Evolutionary conservation across 495 filamentous ascomycete species (phyloP).

Genomic region (Aspergillus biplanus): DNA sequence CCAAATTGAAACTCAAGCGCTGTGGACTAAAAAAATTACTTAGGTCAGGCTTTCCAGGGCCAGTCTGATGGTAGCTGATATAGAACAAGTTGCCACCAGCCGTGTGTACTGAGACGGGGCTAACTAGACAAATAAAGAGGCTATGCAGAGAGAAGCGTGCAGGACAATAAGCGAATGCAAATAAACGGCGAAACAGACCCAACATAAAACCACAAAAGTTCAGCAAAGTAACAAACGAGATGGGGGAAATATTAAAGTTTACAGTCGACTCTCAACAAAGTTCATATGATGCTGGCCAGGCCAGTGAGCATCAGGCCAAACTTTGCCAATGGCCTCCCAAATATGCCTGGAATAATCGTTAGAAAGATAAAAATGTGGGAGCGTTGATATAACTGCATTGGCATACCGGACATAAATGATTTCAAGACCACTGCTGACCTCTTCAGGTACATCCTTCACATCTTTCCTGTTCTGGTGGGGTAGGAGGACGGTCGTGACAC

Average conservation of each 20-base stretch:
- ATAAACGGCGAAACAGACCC: background rate
- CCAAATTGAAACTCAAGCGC: too few species aligned
- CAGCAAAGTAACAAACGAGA: background rate
- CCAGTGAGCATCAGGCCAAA: slow-evolving; percentile 87
- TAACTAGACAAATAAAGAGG: slow-evolving; percentile 15
- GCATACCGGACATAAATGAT: slow-evolving; percentile 87
- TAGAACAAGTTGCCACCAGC: background rate
- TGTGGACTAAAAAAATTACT: background rate
- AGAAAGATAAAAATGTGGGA: slow-evolving; percentile 11
- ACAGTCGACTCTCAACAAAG: slow-evolving; percentile 66
- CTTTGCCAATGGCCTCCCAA: slow-evolving; percentile 80
- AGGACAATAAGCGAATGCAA: slow-evolving; percentile 1
- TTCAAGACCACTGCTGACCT: slow-evolving; percentile 84
- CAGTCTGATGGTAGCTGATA: background rate
- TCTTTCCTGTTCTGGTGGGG: slow-evolving; percentile 92
- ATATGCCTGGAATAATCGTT: slow-evolving; percentile 63
- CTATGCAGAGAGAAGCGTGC: slow-evolving; percentile 30
- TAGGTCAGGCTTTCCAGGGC: background rate
- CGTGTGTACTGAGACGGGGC: slow-evolving; percentile 3
- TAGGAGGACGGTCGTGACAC: slow-evolving; percentile 91
- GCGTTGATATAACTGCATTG: background rate
- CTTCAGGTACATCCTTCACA: slow-evolving; percentile 85
- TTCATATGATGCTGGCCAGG: slow-evolving; percentile 67
- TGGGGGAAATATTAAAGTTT: slow-evolving; percentile 16
- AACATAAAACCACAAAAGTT: slow-evolving; percentile 2